phyloP scores from a whole-genome alignment of 1,139 yeast species.

The Taphrina betulina region DNA sequence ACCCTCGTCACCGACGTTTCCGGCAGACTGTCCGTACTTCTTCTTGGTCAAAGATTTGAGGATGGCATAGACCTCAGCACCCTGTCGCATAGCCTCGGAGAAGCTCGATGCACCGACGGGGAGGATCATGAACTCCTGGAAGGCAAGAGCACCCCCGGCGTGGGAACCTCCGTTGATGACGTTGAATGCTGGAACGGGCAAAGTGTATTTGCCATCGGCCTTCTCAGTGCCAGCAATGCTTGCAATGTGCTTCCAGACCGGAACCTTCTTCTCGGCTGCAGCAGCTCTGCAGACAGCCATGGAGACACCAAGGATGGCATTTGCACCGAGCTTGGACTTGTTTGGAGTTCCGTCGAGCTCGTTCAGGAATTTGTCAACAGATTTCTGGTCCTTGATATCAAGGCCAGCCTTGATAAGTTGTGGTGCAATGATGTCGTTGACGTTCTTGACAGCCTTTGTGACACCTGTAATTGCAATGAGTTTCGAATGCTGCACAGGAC shows the following conservation, averaged over 20 bases:
- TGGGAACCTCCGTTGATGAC: slow-evolving; percentile 98
- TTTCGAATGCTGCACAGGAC: neutral
- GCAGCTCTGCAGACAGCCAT: slow-evolving; percentile 92
- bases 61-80: slow-evolving; percentile 94
- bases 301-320: slow-evolving; percentile 93
- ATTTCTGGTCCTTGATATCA: slow-evolving; percentile 74
- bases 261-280: slow-evolving; percentile 81
- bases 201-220: slow-evolving; percentile 54
- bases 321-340: slow-evolving; percentile 92
- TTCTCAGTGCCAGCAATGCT: slow-evolving; percentile 57
- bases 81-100: slow-evolving; percentile 91
- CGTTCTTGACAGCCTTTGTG: slow-evolving; percentile 84
- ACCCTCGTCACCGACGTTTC: slow-evolving; percentile 99
- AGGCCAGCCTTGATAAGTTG: slow-evolving; percentile 72
- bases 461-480: slow-evolving; percentile 51
- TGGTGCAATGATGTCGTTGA: slow-evolving; percentile 84
- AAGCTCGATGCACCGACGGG: slow-evolving; percentile 84
- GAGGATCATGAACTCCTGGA: slow-evolving; percentile 98
- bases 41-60: slow-evolving; percentile 86
- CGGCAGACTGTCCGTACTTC: slow-evolving; percentile 94
- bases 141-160: slow-evolving; percentile 97
- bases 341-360: slow-evolving; percentile 87
- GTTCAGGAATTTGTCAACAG: slow-evolving; percentile 74
- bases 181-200: slow-evolving; percentile 56
- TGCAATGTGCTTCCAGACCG: slow-evolving; percentile 82